These are phyloP conservation scores for Chytriomyces confervae DNA, from an alignment of 192 early-diverging fungal genomes.

Conservation along the genomic window DNA sequence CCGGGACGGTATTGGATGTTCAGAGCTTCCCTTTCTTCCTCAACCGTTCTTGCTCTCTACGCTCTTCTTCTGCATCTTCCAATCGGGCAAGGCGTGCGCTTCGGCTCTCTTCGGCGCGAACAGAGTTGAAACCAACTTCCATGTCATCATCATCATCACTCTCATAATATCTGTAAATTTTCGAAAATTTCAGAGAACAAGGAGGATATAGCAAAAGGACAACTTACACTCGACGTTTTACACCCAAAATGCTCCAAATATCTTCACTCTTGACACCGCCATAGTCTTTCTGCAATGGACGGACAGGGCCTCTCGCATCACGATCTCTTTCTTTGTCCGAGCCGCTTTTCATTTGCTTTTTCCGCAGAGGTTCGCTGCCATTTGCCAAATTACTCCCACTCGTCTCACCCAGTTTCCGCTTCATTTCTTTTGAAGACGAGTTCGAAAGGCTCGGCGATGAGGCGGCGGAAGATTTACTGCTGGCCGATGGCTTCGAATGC, in stretches of 20 bases:
- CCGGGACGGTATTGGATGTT: background rate
- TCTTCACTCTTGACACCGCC: background rate
- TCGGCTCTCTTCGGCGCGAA: conserved; percentile 24
- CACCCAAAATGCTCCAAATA: conserved; percentile 26
- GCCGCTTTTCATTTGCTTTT: background rate
- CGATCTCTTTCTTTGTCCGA: background rate
- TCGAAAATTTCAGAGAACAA: background rate
- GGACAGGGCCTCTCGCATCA: background rate
- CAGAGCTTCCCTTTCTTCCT: conserved; percentile 29
- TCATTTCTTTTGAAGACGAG: too few relatives aligned
- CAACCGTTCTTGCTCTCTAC: conserved; percentile 23
- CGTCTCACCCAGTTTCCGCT: too few relatives aligned
- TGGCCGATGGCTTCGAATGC: too few relatives aligned
- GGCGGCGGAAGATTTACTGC: too few relatives aligned
- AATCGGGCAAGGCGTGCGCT: conserved; percentile 25
- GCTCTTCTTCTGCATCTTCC: conserved; percentile 37
- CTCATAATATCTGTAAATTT: conserved; percentile 9
- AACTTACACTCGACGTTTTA: conserved; percentile 3
- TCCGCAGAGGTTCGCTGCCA: too few relatives aligned
- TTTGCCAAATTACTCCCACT: too few relatives aligned
- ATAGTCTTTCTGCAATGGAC: background rate
- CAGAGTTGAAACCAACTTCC: conserved; percentile 32
- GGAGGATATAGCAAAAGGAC: background rate
- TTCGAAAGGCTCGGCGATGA: too few relatives aligned
- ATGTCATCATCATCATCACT: conserved; percentile 32